Evolutionary conservation across 108 stramenopile species (phyloP).

Genomic region (Cylindrotheca closterium): DNA sequence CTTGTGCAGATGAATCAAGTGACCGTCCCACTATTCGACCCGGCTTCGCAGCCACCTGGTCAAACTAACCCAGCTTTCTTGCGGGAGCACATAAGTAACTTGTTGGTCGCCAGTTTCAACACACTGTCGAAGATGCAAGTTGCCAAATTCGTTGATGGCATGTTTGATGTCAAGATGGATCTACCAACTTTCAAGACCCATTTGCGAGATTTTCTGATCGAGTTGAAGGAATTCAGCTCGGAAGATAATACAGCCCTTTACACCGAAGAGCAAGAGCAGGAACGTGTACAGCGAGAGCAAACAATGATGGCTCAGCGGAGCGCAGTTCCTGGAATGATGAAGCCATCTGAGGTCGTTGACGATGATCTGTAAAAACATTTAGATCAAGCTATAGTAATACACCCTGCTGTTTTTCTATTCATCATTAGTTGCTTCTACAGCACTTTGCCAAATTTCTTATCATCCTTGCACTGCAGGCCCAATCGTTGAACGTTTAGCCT

Average conservation of each 20-base stretch:
- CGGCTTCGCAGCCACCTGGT: constrained; percentile 66
- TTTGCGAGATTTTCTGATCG: constrained; percentile 97
- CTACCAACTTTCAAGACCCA: constrained; percentile 96
- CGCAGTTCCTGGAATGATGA: constrained; percentile 96
- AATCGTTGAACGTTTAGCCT: too few relatives aligned
- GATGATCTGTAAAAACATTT: constrained; percentile 71
- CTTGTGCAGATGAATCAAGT: constrained; percentile 94
- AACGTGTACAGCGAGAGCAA: constrained; percentile 60
- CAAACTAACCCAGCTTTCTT: constrained; percentile 89
- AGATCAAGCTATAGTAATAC: too few relatives aligned
- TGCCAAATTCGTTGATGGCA: constrained; percentile 92
- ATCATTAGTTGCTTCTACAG: too few relatives aligned
- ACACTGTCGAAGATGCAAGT: constrained; percentile 93
- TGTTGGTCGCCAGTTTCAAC: constrained; percentile 92
- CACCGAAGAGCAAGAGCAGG: constrained; percentile 87
- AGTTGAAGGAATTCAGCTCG: constrained; percentile 95
- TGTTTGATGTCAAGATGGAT: constrained; percentile 96
- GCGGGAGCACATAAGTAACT: constrained; percentile 87
- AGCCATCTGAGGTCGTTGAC: constrained; percentile 92
- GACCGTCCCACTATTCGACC: constrained; percentile 92
- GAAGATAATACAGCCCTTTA: constrained; percentile 97
- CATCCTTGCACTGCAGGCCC: too few relatives aligned
- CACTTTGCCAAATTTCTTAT: too few relatives aligned
- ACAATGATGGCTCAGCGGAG: constrained; percentile 74
- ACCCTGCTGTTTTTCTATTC: too few relatives aligned